Base-by-base conservation (phyloP, 2,329 filamentous ascomycete genomes). In the Paracoccidioides brasiliensis region DNA sequence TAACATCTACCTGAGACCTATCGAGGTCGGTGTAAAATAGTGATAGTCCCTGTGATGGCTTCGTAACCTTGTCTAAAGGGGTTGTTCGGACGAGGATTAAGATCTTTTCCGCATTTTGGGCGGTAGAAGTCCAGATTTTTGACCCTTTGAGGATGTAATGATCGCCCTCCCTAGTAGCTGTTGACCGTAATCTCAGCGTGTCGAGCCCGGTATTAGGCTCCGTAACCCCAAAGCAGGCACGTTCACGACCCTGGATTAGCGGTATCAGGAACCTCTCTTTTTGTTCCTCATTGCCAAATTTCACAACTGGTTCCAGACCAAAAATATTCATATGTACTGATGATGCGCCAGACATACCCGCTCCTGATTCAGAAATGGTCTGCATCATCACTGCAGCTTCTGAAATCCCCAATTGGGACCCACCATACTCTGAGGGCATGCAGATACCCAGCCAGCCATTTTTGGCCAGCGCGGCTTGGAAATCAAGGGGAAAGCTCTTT, bases 141-240 rank as follows among this genome's bases (percentile, higher is more conserved):
- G 86, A 76, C 1, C 90, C 90, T 48, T 84, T 88, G 37, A 95
- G 73, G 49, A 83, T 80, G 64, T 85, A 86, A 69, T 89, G 88
- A 49, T 71, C 64, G 0, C 69, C 67, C n/a, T 69, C 63, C 1
- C 88, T 88, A 4, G 85, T 89, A 76, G 95, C 89, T 88, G 95
- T 90, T 41, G 85, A 87, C 55, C 72, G 68, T 22, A 76, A 56
- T 37, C 69, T 70, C 12, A 89, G 89, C 4, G 90, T 90, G 67
- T 95, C 90, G 56, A 87, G 93, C 56, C 90, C 90, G 68, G 95
- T 90, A 70, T 95, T 94, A 55, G 90, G 90, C 71, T 95, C 90
- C 1, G 90, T 95, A 64, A 95, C 72, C 28, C 90, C 90, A 72
- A 95, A 95, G 61, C 86, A 90, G 42, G 90, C 90, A 3, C 94